Evolutionary conservation across 2,329 filamentous ascomycete species (phyloP), one percentile per base, ranked within the genome.

Genomic region (Aspergillus pseudonomiae): DNA sequence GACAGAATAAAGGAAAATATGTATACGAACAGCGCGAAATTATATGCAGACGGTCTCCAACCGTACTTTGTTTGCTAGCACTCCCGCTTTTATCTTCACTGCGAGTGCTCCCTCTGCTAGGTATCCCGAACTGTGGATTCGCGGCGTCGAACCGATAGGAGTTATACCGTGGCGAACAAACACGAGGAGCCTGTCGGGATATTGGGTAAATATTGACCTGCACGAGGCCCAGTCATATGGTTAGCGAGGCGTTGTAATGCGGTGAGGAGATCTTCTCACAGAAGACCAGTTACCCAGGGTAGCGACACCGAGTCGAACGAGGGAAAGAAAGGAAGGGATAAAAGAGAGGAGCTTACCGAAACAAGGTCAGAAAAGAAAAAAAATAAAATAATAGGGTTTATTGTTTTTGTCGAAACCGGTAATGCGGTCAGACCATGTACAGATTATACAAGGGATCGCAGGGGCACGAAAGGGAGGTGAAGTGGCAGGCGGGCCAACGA

Each of bases 111-210:
- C 32, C 30, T 36, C 11, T 7, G 30, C 30, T 26, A 21, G 12
- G 21, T 55, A 26, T 26, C 30, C 52, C n/a, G 6, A 21, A 24
- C 11, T 19, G 3, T 21, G 21, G 12, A 24, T 55, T 39, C 34
- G 11, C 36, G 52, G 36, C 5, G 52, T 19, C 52, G 12, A 55
- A 9, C 52, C 21, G 52, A 21, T 24, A 19, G 12, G 52, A 14
- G 21, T 28, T 36, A 39, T 24, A 21, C 6, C 32, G 52, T 55
- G 26, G 48, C 46, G 26, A 60, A 65, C 64, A 57, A 66, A 67
- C 71, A 75, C 71, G 71, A 74, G 74, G 69, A 73, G 71, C 70
- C 68, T 63, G 63, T 60, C 67, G 66, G 63, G 63, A 67, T 68
- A 70, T 68, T 21, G 72, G 68, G 66, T 59, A 57, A 70, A 63